Percentiles rank a stretch among this genome's conserved stretches.
These are phyloP conservation scores for Chiua virens DNA, from an alignment of 768 basidiomycete genomes.

Conservation along the genomic window DNA sequence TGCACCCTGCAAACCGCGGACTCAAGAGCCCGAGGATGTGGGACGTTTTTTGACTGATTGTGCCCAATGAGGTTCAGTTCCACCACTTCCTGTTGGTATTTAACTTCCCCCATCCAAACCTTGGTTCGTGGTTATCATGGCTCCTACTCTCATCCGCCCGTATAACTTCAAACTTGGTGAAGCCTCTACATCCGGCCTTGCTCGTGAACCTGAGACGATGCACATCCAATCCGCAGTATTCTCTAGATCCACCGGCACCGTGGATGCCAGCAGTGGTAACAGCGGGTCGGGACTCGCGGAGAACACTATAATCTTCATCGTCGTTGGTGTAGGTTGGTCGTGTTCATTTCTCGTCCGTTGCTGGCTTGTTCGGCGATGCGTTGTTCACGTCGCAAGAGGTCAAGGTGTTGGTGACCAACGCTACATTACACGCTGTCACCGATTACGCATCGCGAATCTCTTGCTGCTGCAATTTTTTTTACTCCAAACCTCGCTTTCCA, in stretches of 20 bases:
- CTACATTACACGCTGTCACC: background rate
- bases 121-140: constrained; percentile 1
- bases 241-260: constrained; percentile 8
- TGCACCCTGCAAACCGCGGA: constrained; percentile 11
- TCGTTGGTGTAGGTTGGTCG: constrained; percentile 26
- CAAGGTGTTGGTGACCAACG: background rate
- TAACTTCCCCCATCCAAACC: constrained; percentile 8
- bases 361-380: constrained; percentile 1
- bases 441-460: background rate
- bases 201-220: constrained; percentile 2
- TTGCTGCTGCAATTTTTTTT: background rate
- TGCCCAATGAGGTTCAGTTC: constrained; percentile 2
- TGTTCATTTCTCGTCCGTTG: constrained; percentile 3
- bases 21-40: background rate
- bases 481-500: background rate
- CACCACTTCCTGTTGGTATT: constrained; percentile 13
- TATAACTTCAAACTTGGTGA: background rate
- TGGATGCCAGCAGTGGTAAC: background rate
- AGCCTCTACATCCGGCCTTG: background rate
- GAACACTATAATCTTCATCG: constrained; percentile 24
- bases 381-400: background rate
- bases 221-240: constrained; percentile 1
- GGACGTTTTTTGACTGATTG: constrained; percentile 8
- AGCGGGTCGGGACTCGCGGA: constrained; percentile 4
- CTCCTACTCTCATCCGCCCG: constrained; percentile 8